phyloP scores from a whole-genome alignment of 2,329 filamentous ascomycete species.

The Tympanopsis confertula region DNA sequence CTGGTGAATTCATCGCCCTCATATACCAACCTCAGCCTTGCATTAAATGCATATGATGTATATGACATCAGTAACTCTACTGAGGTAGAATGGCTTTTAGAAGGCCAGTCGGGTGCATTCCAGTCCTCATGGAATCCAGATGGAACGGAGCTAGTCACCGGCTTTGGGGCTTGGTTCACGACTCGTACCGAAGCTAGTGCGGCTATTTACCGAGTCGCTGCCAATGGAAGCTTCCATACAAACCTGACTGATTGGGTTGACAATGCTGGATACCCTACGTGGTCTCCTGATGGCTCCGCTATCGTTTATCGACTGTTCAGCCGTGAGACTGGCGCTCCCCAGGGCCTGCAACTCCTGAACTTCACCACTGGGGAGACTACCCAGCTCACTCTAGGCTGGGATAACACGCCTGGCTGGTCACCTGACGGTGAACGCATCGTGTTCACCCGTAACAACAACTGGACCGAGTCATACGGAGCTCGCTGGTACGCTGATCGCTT shows the following conservation, averaged over 20 bases:
- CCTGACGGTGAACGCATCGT: constrained; percentile 23
- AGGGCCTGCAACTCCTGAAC: constrained; percentile 19
- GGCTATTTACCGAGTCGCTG: constrained; percentile 6
- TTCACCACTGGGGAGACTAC: constrained; percentile 10
- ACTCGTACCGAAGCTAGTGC: constrained; percentile 11
- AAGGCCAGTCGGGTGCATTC: constrained; percentile 22
- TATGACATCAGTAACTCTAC: constrained; percentile 6
- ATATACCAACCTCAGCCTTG: no score
- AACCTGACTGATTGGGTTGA: constrained; percentile 16
- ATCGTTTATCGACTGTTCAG: constrained; percentile 19
- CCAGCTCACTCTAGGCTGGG: constrained; percentile 20
- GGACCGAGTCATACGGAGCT: no score
- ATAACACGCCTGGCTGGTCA: constrained; percentile 25
- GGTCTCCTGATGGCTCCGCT: constrained; percentile 19
- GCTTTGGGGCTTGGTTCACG: constrained; percentile 26
- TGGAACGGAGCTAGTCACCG: constrained; percentile 22
- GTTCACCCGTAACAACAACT: constrained; percentile 20
- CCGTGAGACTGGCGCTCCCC: no score
- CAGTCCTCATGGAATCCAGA: constrained; percentile 24
- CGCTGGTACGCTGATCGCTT: constrained; percentile 17
- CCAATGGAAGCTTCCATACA: constrained; percentile 7
- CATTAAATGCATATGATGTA: no score
- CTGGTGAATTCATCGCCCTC: no score
- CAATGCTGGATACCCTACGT: constrained; percentile 26
- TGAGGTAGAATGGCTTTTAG: constrained; percentile 12